A percentile compares a stretch with the other conserved stretches of the same genome.
Conservation (phyloP, 306 rosid genomes). For the Ziziphus jujuba region DNA sequence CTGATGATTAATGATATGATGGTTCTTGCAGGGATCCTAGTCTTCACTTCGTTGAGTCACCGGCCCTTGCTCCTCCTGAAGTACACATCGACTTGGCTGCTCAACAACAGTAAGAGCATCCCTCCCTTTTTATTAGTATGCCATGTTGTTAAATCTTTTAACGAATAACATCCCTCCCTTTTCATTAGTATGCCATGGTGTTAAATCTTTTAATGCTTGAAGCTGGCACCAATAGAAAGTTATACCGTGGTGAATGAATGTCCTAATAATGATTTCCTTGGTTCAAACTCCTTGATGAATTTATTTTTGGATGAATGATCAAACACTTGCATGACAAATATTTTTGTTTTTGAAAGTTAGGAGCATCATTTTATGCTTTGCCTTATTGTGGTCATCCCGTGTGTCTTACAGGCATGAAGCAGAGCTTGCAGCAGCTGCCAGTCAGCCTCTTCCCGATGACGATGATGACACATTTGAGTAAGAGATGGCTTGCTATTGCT, state of each 20-base stretch:
- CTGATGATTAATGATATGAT: not conserved
- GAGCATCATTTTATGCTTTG: not conserved
- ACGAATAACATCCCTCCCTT: no score
- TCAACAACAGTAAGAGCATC: slow-evolving; percentile 48
- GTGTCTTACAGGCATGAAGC: slow-evolving; percentile 54
- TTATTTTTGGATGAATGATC: no score
- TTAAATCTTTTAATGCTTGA: no score
- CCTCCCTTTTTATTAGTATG: no score
- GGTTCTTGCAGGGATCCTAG: slow-evolving; percentile 43
- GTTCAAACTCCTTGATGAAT: no score
- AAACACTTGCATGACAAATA: no score
- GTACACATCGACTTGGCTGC: slow-evolving; percentile 55
- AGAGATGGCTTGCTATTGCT: slow-evolving; percentile 1
- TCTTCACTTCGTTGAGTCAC: slow-evolving; percentile 78
- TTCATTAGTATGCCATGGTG: no score
- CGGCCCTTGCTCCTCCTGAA: slow-evolving; percentile 86
- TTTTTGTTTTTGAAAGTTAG: no score
- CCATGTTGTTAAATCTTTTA: no score
- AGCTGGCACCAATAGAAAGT: no score
- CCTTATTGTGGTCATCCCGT: not conserved
- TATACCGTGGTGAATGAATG: no score
- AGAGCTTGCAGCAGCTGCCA: slow-evolving; percentile 46
- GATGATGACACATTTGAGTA: slow-evolving; percentile 55
- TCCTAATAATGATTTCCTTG: no score
- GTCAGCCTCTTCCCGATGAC: slow-evolving; percentile 72